Base-by-base conservation (phyloP, 495 filamentous ascomycete species). In the Talaromyces nanjingensis region DNA sequence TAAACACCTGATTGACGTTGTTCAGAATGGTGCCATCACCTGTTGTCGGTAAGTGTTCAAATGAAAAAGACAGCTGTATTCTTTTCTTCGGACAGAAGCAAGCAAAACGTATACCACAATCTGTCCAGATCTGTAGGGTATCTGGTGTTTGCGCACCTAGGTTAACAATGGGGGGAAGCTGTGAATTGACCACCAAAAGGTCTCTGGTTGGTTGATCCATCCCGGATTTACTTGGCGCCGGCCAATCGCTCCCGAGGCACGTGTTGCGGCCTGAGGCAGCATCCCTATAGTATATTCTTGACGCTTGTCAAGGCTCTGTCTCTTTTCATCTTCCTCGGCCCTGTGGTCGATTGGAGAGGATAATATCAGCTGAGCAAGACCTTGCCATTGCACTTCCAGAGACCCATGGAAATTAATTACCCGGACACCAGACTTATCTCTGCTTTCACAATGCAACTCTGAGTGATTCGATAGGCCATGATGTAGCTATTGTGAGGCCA, bases 221-320 rank as follows among this genome's bases (percentile, higher is more conserved):
- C 63, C 45, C 72, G 76, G 76, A 75, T 68, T 72, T 74, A 75
- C 68, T 67, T 77, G 64, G 45, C 64, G 74, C 75, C 75, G 66
- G 33, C 16, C 11, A 31, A 27, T 18, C 22, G 31, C 27, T 22
- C 47, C 24, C 11, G n/a, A n/a, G 59, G 65, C 65, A 66, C 61
- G 65, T 64, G 65, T 54, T 14, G 27, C 27, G 7, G 53, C 53
- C 53, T 56, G 53, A 56, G 53, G 53, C 52, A 54, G 6, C 11
- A 53, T 11, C 12, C 34, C 1, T 39, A 42, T 37, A 27, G 27
- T 27, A 24, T 2, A 24, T 27, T 27, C 27, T 27, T 5, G 27
- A 3, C 27, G 27, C 27, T 24, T 24, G 22, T 24, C 22, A 24
- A 24, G 22, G 1, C 22, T 24, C 22, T 27, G 27, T 12, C 11